These are phyloP conservation scores for Rhodotorula graminis DNA, from an alignment of 768 basidiomycete genomes.

Conservation along the genomic window DNA sequence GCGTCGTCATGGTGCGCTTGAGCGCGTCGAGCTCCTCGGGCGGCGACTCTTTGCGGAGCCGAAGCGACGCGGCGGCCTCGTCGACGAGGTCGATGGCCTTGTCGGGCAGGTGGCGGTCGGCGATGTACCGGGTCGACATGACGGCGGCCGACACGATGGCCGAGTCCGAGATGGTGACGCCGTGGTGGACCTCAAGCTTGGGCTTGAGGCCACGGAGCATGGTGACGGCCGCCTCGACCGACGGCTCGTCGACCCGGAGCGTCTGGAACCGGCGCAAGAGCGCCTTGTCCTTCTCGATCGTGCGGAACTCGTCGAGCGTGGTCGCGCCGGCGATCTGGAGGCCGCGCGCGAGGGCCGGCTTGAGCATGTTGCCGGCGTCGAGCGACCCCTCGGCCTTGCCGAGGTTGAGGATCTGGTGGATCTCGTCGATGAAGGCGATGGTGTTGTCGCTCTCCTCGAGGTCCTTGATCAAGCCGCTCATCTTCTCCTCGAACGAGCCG, in stretches of 20 bases:
- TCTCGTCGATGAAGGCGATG: constrained; percentile 70
- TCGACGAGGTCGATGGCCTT: constrained; percentile 61
- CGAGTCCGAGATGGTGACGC: constrained; percentile 75
- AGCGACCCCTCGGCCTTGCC: constrained; percentile 81
- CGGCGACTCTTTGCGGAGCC: constrained; percentile 85
- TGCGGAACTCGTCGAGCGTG: constrained; percentile 81
- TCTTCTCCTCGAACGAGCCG: constrained; percentile 73
- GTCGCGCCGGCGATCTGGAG: constrained; percentile 72
- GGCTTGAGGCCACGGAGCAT: constrained; percentile 89
- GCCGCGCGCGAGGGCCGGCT: constrained; percentile 56
- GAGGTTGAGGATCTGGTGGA: constrained; percentile 88
- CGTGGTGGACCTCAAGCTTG: constrained; percentile 88
- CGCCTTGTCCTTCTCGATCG: constrained; percentile 71
- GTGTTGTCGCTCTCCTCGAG: constrained; percentile 72
- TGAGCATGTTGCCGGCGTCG: constrained; percentile 58
- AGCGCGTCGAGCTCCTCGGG: constrained; percentile 87
- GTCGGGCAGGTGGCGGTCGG: constrained; percentile 49
- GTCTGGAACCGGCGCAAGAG: constrained; percentile 49
- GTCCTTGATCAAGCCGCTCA: constrained; percentile 84
- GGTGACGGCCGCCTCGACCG: constrained; percentile 77
- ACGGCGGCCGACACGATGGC: constrained; percentile 82
- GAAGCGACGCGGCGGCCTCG: constrained; percentile 79
- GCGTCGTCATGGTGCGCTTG: constrained; percentile 63
- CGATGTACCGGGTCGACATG: constrained; percentile 80
- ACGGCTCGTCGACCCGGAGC: constrained; percentile 83